Evolutionary conservation across 192 early-diverging fungal species (phyloP).

Genomic region (Backusella tarrabulga): DNA sequence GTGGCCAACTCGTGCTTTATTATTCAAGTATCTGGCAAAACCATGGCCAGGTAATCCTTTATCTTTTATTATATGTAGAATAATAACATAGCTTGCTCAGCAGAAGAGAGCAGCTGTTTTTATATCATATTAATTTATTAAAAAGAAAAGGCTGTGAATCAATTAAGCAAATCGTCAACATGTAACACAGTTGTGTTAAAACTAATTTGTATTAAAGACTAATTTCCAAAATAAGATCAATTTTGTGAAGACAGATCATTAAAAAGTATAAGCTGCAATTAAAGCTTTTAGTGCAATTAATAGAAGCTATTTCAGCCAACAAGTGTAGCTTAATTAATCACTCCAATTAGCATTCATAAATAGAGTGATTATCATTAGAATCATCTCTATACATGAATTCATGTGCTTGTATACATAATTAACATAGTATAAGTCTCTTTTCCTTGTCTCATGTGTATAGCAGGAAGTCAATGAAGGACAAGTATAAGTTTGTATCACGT

Average conservation of each 20-base stretch:
- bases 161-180: neutral
- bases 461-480: neutral
- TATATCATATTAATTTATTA: neutral
- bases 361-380: neutral
- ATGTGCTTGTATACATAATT: neutral
- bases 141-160: neutral
- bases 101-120: neutral
- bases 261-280: constrained; percentile 6
- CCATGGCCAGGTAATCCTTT: neutral
- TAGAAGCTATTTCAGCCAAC: neutral
- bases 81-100: neutral
- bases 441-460: neutral
- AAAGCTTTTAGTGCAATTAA: neutral
- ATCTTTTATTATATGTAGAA: neutral
- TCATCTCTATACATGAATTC: neutral
- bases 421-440: neutral
- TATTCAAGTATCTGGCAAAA: neutral
- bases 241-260: constrained; percentile 5
- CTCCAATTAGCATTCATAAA: neutral
- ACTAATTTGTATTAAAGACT: neutral
- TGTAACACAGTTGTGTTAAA: neutral
- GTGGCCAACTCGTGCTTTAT: neutral
- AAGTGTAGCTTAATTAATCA: neutral
- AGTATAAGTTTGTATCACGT: neutral
- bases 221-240: neutral